A percentile compares a stretch with the other conserved stretches of the same genome.
These are phyloP conservation scores for Reticulascus tulasneorum DNA, from an alignment of 2,329 filamentous ascomycete genomes.

Conservation along the genomic window DNA sequence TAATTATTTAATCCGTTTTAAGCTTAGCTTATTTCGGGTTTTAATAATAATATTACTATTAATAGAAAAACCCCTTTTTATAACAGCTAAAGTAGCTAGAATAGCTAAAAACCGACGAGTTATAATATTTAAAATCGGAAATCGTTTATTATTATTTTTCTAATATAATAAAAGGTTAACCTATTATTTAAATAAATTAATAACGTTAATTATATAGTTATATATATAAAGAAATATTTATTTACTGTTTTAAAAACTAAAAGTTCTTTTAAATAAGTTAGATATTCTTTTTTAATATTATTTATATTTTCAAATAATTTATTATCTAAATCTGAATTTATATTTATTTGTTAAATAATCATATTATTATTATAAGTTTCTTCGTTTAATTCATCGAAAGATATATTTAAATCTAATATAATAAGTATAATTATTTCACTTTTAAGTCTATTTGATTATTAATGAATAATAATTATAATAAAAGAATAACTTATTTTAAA, in stretches of 20 bases:
- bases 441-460: conserved; percentile 1
- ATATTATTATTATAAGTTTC: too few species aligned
- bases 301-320: conserved; percentile 1
- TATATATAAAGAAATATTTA: neutral
- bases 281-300: neutral
- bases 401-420: neutral
- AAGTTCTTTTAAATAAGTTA: neutral
- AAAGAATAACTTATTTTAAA: neutral
- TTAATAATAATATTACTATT: conserved; percentile 4
- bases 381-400: neutral
- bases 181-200: conserved; percentile 1
- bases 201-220: neutral
- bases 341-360: too few species aligned
- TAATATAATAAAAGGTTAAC: neutral
- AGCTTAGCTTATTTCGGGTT: neutral
- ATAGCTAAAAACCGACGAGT: neutral
- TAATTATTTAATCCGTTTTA: too few species aligned
- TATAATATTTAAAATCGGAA: conserved; percentile 1
- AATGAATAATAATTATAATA: neutral
- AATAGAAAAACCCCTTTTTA: conserved; percentile 1
- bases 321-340: neutral
- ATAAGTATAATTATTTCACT: neutral
- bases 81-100: neutral
- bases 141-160: conserved; percentile 2
- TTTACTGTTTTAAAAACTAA: neutral